Percentiles rank a stretch among this genome's conserved stretches.
These are phyloP conservation scores for Amanita pseudoporphyria DNA, from an alignment of 768 basidiomycete species.

Conservation along the genomic window DNA sequence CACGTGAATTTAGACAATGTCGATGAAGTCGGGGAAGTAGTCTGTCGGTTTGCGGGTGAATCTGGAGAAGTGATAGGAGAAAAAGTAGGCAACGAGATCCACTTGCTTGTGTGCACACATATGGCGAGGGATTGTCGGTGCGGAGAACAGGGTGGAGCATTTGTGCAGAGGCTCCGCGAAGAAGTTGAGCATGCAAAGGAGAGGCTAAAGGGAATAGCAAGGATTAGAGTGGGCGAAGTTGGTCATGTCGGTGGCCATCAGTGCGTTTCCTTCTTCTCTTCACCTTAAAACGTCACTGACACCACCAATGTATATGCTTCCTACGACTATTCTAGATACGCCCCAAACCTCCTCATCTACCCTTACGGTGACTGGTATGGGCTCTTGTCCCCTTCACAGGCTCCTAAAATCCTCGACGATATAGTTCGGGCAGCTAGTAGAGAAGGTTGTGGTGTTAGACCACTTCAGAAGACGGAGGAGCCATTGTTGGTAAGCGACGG, in stretches of 20 bases:
- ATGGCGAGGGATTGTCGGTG: constrained; percentile 74
- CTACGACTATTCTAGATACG: constrained; percentile 32
- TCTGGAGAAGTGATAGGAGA: not conserved
- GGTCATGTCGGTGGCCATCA: constrained; percentile 82
- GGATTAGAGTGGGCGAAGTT: constrained; percentile 48
- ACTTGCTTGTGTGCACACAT: too few relatives aligned
- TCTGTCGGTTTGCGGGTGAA: too few relatives aligned
- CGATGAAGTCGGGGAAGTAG: too few relatives aligned
- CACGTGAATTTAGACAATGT: too few relatives aligned
- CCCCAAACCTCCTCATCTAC: constrained; percentile 60
- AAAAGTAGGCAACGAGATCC: constrained; percentile 14
- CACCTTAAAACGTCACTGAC: not conserved
- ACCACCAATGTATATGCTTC: not conserved
- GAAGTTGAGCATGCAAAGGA: too few relatives aligned
- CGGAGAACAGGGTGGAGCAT: too few relatives aligned
- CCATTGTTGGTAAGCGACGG: not conserved
- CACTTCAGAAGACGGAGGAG: too few relatives aligned
- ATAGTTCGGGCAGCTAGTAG: not conserved
- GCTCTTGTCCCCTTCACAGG: too few relatives aligned
- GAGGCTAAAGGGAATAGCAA: too few relatives aligned
- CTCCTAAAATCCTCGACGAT: too few relatives aligned
- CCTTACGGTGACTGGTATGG: constrained; percentile 71
- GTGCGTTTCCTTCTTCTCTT: constrained; percentile 34
- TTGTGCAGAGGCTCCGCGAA: too few relatives aligned
- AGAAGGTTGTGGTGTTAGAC: not conserved